These are phyloP conservation scores for Malus fusca DNA, from an alignment of 306 rosid genomes.

Conservation along the genomic window DNA sequence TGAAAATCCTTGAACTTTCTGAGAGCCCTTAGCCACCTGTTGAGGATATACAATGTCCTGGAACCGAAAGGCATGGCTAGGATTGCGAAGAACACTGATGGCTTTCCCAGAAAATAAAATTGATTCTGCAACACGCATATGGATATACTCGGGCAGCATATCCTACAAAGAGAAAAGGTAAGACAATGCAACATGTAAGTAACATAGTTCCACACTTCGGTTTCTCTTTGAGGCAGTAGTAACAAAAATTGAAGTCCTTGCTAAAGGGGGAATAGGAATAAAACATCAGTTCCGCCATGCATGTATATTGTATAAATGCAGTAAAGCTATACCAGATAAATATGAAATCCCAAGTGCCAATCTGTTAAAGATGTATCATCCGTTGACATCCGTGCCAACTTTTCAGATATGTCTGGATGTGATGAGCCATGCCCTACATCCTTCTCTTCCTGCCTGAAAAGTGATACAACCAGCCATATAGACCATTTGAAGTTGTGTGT, in stretches of 20 bases:
- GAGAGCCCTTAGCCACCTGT: conserved; percentile 60
- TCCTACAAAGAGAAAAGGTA: conserved; percentile 42
- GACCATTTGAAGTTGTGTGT: conserved; percentile 8
- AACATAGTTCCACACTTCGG: not conserved
- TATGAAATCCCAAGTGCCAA: conserved; percentile 97
- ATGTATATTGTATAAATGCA: too few species aligned
- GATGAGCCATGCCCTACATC: conserved; percentile 53
- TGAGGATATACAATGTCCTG: conserved; percentile 45
- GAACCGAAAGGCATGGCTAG: conserved; percentile 66
- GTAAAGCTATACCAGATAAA: conserved; percentile 50
- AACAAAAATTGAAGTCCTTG: not conserved
- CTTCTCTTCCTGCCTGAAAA: conserved; percentile 85
- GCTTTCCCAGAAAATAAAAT: conserved; percentile 96
- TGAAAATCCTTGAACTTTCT: conserved; percentile 55
- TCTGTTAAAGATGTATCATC: conserved; percentile 67
- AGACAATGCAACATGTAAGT: not conserved
- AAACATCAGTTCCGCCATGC: too few species aligned
- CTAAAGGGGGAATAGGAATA: not conserved
- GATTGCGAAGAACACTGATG: conserved; percentile 80
- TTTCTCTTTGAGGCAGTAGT: not conserved
- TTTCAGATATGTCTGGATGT: conserved; percentile 56
- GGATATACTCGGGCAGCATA: conserved; percentile 90
- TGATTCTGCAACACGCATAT: conserved; percentile 87
- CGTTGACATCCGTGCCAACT: conserved; percentile 60
- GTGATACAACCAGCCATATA: conserved; percentile 11